Base-by-base conservation (phyloP, 176 grass and related monocot species). In the Musa troglodytarum region DNA sequence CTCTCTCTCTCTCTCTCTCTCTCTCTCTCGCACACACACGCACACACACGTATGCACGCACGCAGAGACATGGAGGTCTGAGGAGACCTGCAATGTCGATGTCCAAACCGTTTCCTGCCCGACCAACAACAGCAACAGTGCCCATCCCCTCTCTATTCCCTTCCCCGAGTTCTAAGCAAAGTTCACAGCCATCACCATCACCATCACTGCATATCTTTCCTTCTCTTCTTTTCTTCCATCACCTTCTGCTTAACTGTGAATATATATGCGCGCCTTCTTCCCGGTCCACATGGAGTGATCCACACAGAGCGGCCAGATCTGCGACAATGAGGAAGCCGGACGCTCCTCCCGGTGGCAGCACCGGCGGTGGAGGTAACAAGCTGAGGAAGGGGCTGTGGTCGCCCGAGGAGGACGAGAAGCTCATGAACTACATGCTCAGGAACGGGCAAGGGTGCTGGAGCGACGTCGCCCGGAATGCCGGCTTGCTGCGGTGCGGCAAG, bases 381-480 rank as follows among this genome's bases (percentile, higher is more conserved):
- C 82, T 99, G 70, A 82, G 88, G 1, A 99, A 99, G 83, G 96
- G 96, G 61, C 78, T 99, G 76, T 99, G 96, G 96, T 99, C 96
- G 68, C 95, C 95, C 17, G 91, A 99, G 86, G 95, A 99, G 86
- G 95, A 99, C 72, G 95, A 99, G 67, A 87, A 75, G 91, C 82
- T 99, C 43, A 83, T 93, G 84, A 76, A 56, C 54, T 99, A 99
- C 86, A 99, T 99, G 95, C 69, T 94, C 29, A 82, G 84, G 29
- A 92, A 92, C 23, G 95, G 95, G 3, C 95, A 99, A 51, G 96
- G 96, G 10, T 95, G 89, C 13, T 99, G 96, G 96, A 99, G 91
- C 75, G 96, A 99, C 61, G 88, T 99, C 10, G 96, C 96, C 2
- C 78, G 86, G 64, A 99, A 95, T 86, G 96, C 96, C 34, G 96